Conservation (phyloP, 306 rosid genomes). For the Rubus parviflorus region DNA sequence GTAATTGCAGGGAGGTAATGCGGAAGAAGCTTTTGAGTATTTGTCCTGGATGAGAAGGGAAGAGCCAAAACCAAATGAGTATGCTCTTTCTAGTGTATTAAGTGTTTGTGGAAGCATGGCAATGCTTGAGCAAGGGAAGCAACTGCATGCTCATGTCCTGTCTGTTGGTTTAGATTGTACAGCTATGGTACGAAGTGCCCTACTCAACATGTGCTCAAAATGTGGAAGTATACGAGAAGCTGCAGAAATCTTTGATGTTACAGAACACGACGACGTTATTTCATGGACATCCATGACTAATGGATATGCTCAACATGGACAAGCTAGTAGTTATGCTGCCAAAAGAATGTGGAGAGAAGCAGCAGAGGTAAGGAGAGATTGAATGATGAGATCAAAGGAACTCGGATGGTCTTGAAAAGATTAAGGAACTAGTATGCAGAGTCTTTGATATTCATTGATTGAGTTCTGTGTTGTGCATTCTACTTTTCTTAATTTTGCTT, state of each 20-base stretch:
- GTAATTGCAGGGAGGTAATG: conserved; percentile 62
- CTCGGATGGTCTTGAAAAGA: conserved; percentile 62
- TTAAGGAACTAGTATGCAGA: too few species aligned
- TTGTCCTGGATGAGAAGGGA: conserved; percentile 74
- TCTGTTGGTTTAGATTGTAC: conserved; percentile 55
- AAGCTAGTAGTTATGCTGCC: conserved; percentile 60
- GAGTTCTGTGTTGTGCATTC: too few species aligned
- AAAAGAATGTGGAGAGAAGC: conserved; percentile 73
- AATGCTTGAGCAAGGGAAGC: conserved; percentile 76
- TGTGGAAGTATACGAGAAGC: conserved; percentile 73
- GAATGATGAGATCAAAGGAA: conserved; percentile 75
- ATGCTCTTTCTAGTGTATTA: conserved; percentile 63
- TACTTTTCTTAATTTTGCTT: too few species aligned
- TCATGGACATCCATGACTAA: conserved; percentile 83
- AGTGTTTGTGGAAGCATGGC: conserved; percentile 81
- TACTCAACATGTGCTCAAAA: conserved; percentile 68
- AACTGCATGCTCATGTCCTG: conserved; percentile 67
- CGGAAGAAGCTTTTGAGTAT: conserved; percentile 64
- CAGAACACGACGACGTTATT: conserved; percentile 42
- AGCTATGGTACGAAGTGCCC: conserved; percentile 61
- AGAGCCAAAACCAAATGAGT: conserved; percentile 68
- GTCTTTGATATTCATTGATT: too few species aligned
- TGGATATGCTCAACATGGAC: conserved; percentile 78
- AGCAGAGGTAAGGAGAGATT: conserved; percentile 46
- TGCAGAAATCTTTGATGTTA: conserved; percentile 43